These are phyloP conservation scores for Anacardium occidentale DNA, from an alignment of 345 rosid genomes.

Conservation along the genomic window DNA sequence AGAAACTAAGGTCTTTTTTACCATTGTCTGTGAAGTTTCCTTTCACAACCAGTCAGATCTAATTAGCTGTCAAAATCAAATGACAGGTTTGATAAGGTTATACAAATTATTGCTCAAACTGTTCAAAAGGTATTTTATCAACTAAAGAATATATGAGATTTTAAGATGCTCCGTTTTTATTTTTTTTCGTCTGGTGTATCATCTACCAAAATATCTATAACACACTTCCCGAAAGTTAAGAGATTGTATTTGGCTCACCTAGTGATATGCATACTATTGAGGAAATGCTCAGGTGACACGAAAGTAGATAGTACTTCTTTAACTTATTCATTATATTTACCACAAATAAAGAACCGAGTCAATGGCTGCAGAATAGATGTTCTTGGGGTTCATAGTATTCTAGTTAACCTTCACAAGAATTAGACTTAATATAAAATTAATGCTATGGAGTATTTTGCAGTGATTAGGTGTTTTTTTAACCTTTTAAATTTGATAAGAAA, in stretches of 20 bases:
- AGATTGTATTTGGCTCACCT: not conserved
- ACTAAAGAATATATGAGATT: not conserved
- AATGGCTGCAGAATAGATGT: not conserved
- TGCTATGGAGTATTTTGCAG: not conserved
- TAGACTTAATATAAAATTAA: not conserved
- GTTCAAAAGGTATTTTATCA: not conserved
- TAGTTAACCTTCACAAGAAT: not conserved
- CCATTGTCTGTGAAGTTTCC: not conserved
- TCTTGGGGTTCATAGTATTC: not conserved
- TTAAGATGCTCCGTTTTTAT: not conserved
- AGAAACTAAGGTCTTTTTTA: not conserved
- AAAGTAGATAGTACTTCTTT: not conserved
- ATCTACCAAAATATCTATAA: no score
- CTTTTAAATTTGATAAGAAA: no score
- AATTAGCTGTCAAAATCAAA: conserved; percentile 7
- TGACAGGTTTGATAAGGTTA: not conserved
- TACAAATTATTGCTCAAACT: not conserved
- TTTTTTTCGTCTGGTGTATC: not conserved
- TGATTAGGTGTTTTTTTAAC: no score
- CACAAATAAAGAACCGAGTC: not conserved
- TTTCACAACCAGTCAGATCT: conserved; percentile 4
- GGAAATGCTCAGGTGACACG: not conserved
- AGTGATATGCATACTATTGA: not conserved
- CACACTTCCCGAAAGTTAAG: no score
- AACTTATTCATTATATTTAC: no score